Percentiles rank a stretch among this genome's conserved stretches.
Evolutionary conservation across 495 filamentous ascomycete species (phyloP).

Genomic region (Xylaria curta): DNA sequence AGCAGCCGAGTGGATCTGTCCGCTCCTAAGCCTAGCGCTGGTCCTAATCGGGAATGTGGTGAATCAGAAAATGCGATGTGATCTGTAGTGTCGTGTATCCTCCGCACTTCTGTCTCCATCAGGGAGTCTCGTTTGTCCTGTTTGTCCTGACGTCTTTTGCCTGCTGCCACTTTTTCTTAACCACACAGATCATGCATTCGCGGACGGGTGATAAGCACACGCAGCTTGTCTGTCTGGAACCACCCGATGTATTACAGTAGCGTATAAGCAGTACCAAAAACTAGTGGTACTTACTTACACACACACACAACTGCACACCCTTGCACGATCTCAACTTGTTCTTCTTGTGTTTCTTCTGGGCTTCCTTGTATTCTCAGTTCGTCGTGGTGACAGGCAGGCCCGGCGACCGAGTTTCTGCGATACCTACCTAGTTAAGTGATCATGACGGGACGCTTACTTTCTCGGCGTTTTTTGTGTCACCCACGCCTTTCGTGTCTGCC

Average conservation of each 20-base stretch:
- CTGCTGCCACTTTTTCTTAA: conserved; percentile 13
- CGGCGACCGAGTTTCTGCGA: conserved; percentile 26
- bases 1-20: conserved; percentile 40
- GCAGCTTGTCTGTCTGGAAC: conserved; percentile 20
- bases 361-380: not conserved
- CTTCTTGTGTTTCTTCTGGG: conserved; percentile 14
- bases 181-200: conserved; percentile 27
- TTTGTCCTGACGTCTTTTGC: conserved; percentile 13
- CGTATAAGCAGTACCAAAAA: not conserved
- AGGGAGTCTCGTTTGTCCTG: conserved; percentile 12
- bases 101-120: conserved; percentile 35
- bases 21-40: conserved; percentile 35
- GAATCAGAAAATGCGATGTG: conserved; percentile 35
- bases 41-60: conserved; percentile 47
- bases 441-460: conserved; percentile 21
- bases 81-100: conserved; percentile 35
- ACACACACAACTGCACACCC: conserved; percentile 18
- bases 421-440: conserved; percentile 21
- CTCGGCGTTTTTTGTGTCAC: conserved; percentile 24
- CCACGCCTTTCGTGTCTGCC: conserved; percentile 2
- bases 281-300: conserved; percentile 8
- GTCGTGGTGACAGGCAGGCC: conserved; percentile 15
- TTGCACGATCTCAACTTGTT: conserved; percentile 25
- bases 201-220: conserved; percentile 22
- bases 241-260: conserved; percentile 21